Evolutionary conservation across 306 rosid species (phyloP), one percentile per base, ranked within the genome.

Genomic region (Vigna unguiculata): DNA sequence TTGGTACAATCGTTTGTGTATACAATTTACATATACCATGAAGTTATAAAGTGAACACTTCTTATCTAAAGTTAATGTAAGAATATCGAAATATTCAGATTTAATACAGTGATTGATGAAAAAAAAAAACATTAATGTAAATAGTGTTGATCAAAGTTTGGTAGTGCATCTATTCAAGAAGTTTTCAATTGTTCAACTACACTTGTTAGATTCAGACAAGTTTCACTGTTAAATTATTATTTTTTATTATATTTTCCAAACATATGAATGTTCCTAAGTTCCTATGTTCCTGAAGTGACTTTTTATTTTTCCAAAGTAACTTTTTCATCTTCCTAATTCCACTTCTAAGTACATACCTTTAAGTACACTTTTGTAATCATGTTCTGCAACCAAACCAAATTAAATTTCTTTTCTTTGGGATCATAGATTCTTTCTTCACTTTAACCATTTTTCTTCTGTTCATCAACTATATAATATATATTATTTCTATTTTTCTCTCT

Each of bases 341-440:
- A 78, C 78, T 69, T 81, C 60, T 54, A 43, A 81, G 79, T 81
- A 64, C 79, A 78, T 82, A 57, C 41, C 86, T 85, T 85, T 32
- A 85, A 64, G 83, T 70, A 74, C 82, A 85, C 79, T 70, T 60
- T 74, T 62, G 70, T 48, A 82, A 76, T 82, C 72, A 79, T 85
- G 40, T 16, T 61, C 52, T 63, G 7, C 62, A 85, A 47, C 70
- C 48, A 74, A 82, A 65, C 41, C 77, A 79, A 78, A 71, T 66
- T 66, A 76, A 82, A 71, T 58, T 65, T 38, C 10, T 40, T 40
- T 40, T 40, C 78, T 45, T 80, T 69, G 58, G 64, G 48, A 75
- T 60, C 54, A 73, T 54, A 25, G 68, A 24, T 24, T 24, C 69
- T 36, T 68, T n/a, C 19, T 22, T 60, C 77, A 85, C 80, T 72